Base-by-base conservation (phyloP, 331 rosid species). In the Rhamnella rubrinervis region DNA sequence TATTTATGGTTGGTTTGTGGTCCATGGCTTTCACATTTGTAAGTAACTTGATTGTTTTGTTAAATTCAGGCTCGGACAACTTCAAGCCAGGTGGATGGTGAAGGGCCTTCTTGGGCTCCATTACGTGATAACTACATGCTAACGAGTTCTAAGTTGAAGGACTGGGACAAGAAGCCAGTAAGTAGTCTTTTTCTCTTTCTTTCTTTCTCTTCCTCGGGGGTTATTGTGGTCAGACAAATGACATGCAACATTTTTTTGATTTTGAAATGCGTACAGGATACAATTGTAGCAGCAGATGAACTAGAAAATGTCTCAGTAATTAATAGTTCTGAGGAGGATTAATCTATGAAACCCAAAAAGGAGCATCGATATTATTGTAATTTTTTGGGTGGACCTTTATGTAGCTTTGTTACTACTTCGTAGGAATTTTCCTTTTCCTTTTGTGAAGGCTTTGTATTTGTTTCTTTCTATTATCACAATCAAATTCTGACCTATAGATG, bases 101-200 rank as follows among this genome's bases (percentile, higher is more conserved):
- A 85, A 74, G 95, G 83, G 67, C 98, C 97, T 70, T 76, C 84
- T 19, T 93, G 97, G 98, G 97, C 95, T 73, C 98, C 98, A 21
- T 68, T 93, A 61, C 85, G 89, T 17, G 97, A 93, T 67, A 93
- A 84, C 78, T 91, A 87, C 80, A 91, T 93, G 98, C 84, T 93
- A 73, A 87, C 97, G 26, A 88, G 69, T 80, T 75, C 98, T 37
- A 93, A 77, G 75, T 70, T 93, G 67, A 88, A 88, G 83, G 80
- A 87, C 69, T 91, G 97, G 98, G 97, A 93, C 64, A 91, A 93
- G 80, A 78, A 77, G 85, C 85, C 85, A 41, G 97, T 93, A 81
- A 80, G 89, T 59, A 13, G 59, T 61, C 44, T 59, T 23, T 66
- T 41, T 44, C 62, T 60, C n/a, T 38, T 75, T 68, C 58, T 62